phyloP scores from a whole-genome alignment of 208 protist genomes.

The Acanthamoeba castellanii region DNA sequence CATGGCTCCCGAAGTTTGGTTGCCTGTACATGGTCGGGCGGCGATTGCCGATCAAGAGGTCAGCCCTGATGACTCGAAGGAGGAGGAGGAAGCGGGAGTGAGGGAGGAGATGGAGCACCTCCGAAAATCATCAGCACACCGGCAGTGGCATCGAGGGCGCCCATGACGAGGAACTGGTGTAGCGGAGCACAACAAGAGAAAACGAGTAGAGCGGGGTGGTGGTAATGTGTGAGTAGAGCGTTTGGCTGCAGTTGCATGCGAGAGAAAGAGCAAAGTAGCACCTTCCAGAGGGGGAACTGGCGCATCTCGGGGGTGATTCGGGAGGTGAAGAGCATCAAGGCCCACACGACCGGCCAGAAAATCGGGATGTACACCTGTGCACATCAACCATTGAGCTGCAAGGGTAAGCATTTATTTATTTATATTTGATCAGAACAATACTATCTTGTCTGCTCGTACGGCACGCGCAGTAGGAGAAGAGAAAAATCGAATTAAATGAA shows the following conservation, averaged over 20 bases:
- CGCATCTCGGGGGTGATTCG: constrained; percentile 63
- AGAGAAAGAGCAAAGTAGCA: neutral
- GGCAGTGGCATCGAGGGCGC: constrained; percentile 69
- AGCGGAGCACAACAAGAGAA: neutral
- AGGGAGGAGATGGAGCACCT: neutral
- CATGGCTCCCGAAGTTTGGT: constrained; percentile 72
- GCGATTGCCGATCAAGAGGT: neutral
- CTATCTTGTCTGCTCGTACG: neutral
- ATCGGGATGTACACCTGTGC: constrained; percentile 67
- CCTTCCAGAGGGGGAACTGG: constrained; percentile 74
- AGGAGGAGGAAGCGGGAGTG: neutral
- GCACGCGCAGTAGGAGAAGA: neutral
- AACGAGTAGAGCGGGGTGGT: neutral
- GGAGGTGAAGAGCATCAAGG: constrained; percentile 38
- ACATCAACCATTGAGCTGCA: too few species aligned
- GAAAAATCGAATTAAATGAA: too few species aligned
- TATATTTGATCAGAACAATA: neutral
- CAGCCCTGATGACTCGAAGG: neutral
- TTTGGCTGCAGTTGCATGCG: neutral
- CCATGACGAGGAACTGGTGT: constrained; percentile 71
- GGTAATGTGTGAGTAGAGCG: neutral
- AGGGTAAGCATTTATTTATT: neutral
- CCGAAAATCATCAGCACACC: constrained; percentile 76
- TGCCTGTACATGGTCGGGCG: constrained; percentile 11
- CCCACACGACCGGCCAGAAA: constrained; percentile 73